Percentiles rank a stretch among this genome's conserved stretches.
phyloP scores from a whole-genome alignment of 306 rosid genomes.

The Dryas octopetala region DNA sequence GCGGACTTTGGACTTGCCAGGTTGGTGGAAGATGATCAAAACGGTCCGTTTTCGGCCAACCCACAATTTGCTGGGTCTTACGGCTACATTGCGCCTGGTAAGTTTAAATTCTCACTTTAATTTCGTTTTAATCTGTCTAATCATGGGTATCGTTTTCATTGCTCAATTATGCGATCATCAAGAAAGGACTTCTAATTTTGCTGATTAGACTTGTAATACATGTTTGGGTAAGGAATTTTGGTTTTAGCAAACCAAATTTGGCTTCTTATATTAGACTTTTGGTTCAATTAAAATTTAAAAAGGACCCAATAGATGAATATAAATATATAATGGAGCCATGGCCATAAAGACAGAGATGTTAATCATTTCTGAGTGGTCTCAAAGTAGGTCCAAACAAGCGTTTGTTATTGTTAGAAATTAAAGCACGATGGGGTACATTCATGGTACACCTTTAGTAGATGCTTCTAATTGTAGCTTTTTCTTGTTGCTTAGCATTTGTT shows the following conservation, averaged over 20 bases:
- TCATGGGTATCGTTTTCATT: not conserved
- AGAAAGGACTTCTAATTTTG: not conserved
- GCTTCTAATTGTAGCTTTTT: not conserved
- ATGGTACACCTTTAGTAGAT: not conserved
- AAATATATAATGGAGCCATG: no score
- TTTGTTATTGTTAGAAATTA: not conserved
- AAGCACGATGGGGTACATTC: not conserved
- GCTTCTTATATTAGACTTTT: not conserved
- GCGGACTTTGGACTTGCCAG: conserved; percentile 95
- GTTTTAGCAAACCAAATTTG: not conserved
- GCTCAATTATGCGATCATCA: not conserved
- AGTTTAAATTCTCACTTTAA: not conserved
- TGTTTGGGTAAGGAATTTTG: not conserved
- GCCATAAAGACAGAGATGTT: not conserved
- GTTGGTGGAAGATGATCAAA: conserved; percentile 59
- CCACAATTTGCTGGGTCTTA: conserved; percentile 91
- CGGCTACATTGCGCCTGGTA: conserved; percentile 97
- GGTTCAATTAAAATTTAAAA: not conserved
- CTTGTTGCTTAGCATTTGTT: conserved; percentile 4
- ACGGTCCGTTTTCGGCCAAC: conserved; percentile 52
- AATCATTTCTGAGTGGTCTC: not conserved
- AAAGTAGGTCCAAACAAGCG: no score
- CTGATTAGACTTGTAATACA: not conserved
- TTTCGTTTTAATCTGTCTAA: not conserved
- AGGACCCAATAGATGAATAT: no score